Conservation (phyloP, 306 rosid genomes). For the Argentina anserina region DNA sequence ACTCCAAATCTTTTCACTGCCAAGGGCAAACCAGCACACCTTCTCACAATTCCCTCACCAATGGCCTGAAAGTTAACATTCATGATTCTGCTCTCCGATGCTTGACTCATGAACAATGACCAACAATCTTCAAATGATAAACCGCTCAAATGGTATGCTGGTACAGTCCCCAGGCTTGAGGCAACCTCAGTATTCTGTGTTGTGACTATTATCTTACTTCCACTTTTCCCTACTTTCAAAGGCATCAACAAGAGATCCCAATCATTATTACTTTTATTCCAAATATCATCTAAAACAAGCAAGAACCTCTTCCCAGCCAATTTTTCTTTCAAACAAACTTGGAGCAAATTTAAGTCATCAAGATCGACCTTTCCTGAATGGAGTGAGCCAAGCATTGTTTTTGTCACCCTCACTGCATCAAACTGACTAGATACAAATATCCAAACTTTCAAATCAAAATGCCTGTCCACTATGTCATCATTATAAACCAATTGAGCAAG, state of each 20-base stretch:
- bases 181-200: slow-evolving; percentile 41
- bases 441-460: slow-evolving; percentile 27
- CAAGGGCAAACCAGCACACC: slow-evolving; percentile 47
- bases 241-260: slow-evolving; percentile 47
- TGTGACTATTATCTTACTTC: slow-evolving; percentile 51
- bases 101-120: slow-evolving; percentile 39
- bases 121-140: slow-evolving; percentile 38
- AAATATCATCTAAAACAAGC: slow-evolving; percentile 45
- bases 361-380: slow-evolving; percentile 15
- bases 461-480: slow-evolving; percentile 3
- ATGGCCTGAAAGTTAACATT: slow-evolving; percentile 19
- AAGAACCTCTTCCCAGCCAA: slow-evolving; percentile 34
- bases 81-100: slow-evolving; percentile 23
- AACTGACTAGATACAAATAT: slow-evolving; percentile 31
- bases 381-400: slow-evolving; percentile 33
- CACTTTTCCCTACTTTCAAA: slow-evolving; percentile 27
- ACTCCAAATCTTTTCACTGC: slow-evolving; percentile 43
- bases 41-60: slow-evolving; percentile 31
- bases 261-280: slow-evolving; percentile 36
- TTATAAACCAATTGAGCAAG: slow-evolving; percentile 32
- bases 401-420: slow-evolving; percentile 36
- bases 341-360: slow-evolving; percentile 47
- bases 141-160: slow-evolving; percentile 23
- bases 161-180: slow-evolving; percentile 29
- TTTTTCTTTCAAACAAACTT: slow-evolving; percentile 34